phyloP scores from a whole-genome alignment of 129 eudicot species.

The Daucus carota region DNA sequence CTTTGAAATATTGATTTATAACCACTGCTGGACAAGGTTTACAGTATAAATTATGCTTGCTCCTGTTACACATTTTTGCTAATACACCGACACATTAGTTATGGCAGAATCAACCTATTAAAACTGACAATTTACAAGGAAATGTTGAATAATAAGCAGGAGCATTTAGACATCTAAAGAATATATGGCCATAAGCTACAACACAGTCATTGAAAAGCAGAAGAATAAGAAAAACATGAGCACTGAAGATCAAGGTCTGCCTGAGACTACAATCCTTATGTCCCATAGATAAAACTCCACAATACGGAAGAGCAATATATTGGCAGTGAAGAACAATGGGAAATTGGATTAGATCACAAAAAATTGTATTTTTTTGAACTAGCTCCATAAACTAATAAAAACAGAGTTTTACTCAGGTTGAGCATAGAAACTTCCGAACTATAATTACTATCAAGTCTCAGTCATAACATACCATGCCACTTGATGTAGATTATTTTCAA shows the following conservation, averaged over 20 bases:
- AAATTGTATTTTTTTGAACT: too few species aligned
- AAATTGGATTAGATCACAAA: too few species aligned
- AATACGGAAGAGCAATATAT: not conserved
- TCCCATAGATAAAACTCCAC: not conserved
- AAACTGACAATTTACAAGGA: not conserved
- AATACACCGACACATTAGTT: not conserved
- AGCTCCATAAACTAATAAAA: too few species aligned
- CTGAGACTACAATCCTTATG: not conserved
- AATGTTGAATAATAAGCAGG: not conserved
- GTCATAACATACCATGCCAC: too few species aligned
- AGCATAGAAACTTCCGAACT: not conserved
- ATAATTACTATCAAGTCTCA: not conserved
- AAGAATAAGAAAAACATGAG: not conserved
- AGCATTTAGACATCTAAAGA: not conserved
- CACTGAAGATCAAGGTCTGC: not conserved
- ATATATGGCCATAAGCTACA: not conserved
- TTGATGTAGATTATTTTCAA: too few species aligned
- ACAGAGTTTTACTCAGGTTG: not conserved
- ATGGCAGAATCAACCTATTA: not conserved
- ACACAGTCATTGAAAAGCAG: not conserved
- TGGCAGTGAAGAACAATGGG: too few species aligned
- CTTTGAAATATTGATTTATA: too few species aligned
- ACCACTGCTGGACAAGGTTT: not conserved
- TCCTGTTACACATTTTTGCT: not conserved
- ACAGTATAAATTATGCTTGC: not conserved